A percentile compares a stretch with the other conserved stretches of the same genome.
These are phyloP conservation scores for Dichotomocladium elegans DNA, from an alignment of 371 early-diverging fungal genomes.

Conservation along the genomic window DNA sequence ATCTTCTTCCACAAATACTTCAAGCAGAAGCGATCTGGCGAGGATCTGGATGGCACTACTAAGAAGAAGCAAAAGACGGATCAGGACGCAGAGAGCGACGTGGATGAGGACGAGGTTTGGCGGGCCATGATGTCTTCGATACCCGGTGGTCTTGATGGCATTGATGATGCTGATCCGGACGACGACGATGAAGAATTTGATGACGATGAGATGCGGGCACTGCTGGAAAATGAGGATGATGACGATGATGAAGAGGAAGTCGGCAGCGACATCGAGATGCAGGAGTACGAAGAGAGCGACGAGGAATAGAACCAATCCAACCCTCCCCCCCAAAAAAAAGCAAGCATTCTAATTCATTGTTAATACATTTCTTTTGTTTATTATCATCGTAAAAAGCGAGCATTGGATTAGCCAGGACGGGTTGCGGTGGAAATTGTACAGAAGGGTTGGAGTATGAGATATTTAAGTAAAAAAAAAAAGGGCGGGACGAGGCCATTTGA, in stretches of 20 bases:
- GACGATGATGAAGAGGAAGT: not conserved
- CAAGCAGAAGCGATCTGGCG: conserved; percentile 44
- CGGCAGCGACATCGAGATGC: no score
- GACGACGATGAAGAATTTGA: conserved; percentile 50
- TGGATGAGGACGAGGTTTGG: conserved; percentile 67
- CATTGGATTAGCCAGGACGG: no score
- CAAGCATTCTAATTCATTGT: no score
- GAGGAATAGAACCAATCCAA: no score
- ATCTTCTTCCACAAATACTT: conserved; percentile 86
- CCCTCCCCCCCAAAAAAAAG: no score
- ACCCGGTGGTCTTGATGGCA: conserved; percentile 57
- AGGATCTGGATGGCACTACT: conserved; percentile 34
- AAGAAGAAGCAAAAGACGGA: conserved; percentile 57
- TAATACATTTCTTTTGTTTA: no score
- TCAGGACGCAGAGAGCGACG: conserved; percentile 55
- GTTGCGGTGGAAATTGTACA: no score
- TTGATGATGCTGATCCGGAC: conserved; percentile 46
- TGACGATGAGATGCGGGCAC: conserved; percentile 31
- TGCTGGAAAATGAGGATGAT: conserved; percentile 2
- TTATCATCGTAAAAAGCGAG: no score
- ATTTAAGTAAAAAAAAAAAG: no score
- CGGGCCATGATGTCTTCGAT: conserved; percentile 69
- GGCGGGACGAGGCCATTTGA: no score
- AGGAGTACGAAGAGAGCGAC: no score
- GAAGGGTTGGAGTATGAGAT: no score